These are phyloP conservation scores for Erythrophleum fordii DNA, from an alignment of 306 rosid genomes.

Conservation along the genomic window DNA sequence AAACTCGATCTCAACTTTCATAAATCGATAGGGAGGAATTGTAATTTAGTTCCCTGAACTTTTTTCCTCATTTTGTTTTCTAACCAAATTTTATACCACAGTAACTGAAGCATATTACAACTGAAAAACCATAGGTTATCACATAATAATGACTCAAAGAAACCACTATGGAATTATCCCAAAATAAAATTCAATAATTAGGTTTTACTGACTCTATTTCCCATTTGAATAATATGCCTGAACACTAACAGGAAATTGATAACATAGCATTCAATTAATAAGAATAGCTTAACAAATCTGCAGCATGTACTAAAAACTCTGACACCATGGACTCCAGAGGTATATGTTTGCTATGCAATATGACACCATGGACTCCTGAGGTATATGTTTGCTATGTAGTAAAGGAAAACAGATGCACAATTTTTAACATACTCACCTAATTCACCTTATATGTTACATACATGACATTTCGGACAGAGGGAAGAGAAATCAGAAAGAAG, in stretches of 20 bases:
- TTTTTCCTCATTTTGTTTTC: constrained; percentile 6
- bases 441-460: background rate
- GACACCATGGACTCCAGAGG: background rate
- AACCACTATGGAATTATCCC: background rate
- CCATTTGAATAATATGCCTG: background rate
- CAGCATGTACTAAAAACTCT: background rate
- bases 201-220: background rate
- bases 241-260: background rate
- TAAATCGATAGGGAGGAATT: constrained; percentile 8
- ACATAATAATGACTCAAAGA: background rate
- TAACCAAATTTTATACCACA: constrained; percentile 20
- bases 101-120: background rate
- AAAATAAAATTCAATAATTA: background rate
- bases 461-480: background rate
- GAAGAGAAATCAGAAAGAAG: background rate
- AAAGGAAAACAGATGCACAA: background rate
- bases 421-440: background rate
- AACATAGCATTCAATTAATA: background rate
- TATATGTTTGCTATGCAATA: background rate
- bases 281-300: background rate
- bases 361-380: background rate
- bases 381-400: background rate
- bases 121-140: constrained; percentile 19
- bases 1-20: constrained; percentile 13
- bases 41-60: background rate